Base-by-base conservation (phyloP, 192 early-diverging fungal species). In the Irineochytrium annulatum region DNA sequence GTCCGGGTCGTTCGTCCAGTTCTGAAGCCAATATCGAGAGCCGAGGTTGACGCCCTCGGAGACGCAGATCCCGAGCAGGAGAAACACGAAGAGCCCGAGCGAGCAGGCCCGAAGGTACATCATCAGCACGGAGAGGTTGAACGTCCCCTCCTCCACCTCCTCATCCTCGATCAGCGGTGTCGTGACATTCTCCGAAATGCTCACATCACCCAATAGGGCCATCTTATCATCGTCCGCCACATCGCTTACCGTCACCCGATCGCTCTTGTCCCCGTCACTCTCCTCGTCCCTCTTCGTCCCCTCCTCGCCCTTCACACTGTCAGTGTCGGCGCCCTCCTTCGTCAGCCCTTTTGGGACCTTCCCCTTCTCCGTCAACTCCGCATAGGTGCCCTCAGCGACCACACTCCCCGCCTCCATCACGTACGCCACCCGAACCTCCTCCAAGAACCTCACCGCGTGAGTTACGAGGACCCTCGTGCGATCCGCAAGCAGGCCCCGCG, bases 381-480 rank as follows among this genome's bases (percentile, higher is more conserved):
- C 61, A 54, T 79, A 89, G 0, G 74, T 74, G 28, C 85, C 91
- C 14, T 79, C 70, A 67, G 89, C 87, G 33, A 70, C 77, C 45
- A 94, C 79, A 34, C 69, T 63, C 20, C 91, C 89, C 22, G 89
- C 76, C 34, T 88, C 83, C 60, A 95, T 67, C 17, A 77, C 73
- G 13, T 92, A 56, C 1, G 95, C 71, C 52, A 81, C 84, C 51
- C 92, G 86, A 32, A 84, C 86, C 45, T 83, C 73, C 0, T 90
- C 89, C 51, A 97, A 57, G 46, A 87, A 74, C 55, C 88, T 81
- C 0, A 93, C 75, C 52, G 85, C 80, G 67, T 95, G 90, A 0
- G 93, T 94, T 1, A 93, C 88, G 54, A 97, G 64, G 22, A 97
- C 60, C 27, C 92, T 80, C 2, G 92, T 89, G 77, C 93, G 92